A percentile compares a stretch with the other conserved stretches of the same genome.
Evolutionary conservation across 2,329 filamentous ascomycete genomes (phyloP).

Genomic region (Pseudogymnoascus sp.): DNA sequence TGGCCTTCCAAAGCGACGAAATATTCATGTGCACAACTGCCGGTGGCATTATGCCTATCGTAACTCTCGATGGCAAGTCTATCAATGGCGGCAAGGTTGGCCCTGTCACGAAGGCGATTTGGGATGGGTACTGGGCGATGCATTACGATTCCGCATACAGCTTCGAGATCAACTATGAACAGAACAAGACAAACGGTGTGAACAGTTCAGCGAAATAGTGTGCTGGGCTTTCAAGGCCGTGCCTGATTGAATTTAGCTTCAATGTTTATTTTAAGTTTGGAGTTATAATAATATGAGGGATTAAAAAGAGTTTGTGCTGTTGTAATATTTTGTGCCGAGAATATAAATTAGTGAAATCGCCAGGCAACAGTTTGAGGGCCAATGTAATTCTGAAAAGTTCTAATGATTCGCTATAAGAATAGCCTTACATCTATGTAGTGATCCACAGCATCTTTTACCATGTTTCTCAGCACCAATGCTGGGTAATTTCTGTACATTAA

Average conservation of each 20-base stretch:
- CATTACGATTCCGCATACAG: constrained; percentile 36
- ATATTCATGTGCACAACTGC: constrained; percentile 48
- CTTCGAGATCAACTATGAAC: constrained; percentile 29
- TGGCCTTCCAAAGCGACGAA: constrained; percentile 39
- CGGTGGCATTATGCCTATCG: constrained; percentile 47
- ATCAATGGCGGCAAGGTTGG: constrained; percentile 39
- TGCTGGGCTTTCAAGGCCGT: background rate
- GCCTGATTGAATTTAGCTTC: background rate
- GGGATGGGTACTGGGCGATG: constrained; percentile 45
- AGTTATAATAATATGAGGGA: constrained; percentile 3
- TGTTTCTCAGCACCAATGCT: background rate
- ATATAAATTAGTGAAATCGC: background rate
- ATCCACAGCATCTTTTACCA: too few species aligned
- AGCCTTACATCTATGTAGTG: background rate
- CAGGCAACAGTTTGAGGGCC: background rate
- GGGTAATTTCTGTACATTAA: background rate
- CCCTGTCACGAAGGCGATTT: constrained; percentile 39
- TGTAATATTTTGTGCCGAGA: background rate
- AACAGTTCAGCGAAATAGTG: constrained; percentile 31
- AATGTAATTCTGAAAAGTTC: background rate
- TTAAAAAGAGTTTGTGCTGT: constrained; percentile 15
- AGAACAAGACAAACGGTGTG: constrained; percentile 25
- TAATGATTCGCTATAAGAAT: background rate
- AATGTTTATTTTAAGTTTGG: background rate
- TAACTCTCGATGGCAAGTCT: constrained; percentile 36